Conservation (phyloP, 202 grass and related monocot genomes). For the Tripidium arundinaceum region DNA sequence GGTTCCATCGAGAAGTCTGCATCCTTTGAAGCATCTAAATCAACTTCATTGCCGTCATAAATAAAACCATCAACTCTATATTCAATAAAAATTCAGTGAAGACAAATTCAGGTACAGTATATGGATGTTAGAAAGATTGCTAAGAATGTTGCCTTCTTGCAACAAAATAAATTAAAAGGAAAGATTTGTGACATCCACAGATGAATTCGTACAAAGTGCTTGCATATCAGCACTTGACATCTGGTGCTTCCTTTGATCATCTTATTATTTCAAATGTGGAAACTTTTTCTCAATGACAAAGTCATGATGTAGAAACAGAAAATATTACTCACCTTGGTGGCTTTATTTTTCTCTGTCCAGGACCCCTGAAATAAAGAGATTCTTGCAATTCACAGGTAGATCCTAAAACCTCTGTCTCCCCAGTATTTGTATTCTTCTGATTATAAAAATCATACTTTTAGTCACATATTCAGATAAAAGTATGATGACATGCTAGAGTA, state of each 20-base stretch:
- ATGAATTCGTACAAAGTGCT: neutral
- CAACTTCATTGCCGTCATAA: constrained; percentile 26
- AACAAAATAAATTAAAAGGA: neutral
- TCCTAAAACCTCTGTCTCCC: neutral
- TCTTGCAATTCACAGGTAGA: constrained; percentile 29
- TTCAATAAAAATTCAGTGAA: neutral
- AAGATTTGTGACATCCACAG: neutral
- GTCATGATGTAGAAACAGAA: neutral
- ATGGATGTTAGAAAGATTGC: neutral
- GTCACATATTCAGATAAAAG: neutral
- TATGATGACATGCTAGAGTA: neutral
- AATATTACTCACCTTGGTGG: constrained; percentile 29
- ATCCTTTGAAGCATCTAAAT: constrained; percentile 21
- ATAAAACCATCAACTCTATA: constrained; percentile 31
- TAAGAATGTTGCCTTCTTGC: constrained; percentile 1
- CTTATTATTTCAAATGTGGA: constrained; percentile 15
- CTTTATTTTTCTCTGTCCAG: constrained; percentile 42
- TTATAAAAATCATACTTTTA: constrained; percentile 1
- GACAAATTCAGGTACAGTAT: neutral
- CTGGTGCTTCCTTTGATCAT: neutral
- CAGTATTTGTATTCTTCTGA: constrained; percentile 27
- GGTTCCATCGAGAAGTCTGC: constrained; percentile 23
- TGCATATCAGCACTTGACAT: neutral
- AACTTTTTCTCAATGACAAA: neutral
- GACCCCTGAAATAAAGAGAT: constrained; percentile 9